phyloP scores from a whole-genome alignment of 192 early-diverging fungal genomes.

The Coemansia sp. region DNA sequence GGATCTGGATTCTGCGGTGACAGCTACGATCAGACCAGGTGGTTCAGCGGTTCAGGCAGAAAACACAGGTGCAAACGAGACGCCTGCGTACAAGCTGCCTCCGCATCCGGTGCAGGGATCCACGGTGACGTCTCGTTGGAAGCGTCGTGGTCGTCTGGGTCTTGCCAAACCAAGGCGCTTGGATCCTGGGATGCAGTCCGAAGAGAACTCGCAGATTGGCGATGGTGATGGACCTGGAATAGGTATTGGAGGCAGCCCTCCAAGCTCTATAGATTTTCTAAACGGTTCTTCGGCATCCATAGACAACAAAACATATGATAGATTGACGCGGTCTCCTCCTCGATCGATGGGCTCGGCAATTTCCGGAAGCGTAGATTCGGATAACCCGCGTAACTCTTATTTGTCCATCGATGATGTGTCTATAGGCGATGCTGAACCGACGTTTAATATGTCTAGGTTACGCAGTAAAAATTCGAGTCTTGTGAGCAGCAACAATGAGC shows the following conservation, averaged over 20 bases:
- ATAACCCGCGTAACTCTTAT: conserved; percentile 20
- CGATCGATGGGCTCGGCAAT: conserved; percentile 14
- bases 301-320: conserved; percentile 11
- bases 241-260: conserved; percentile 16
- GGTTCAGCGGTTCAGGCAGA: background rate
- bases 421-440: conserved; percentile 31
- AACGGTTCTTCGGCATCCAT: conserved; percentile 15
- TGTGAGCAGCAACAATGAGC: background rate
- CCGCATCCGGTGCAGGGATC: conserved; percentile 34
- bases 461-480: conserved; percentile 13
- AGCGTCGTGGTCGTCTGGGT: conserved; percentile 44
- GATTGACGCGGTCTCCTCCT: conserved; percentile 21
- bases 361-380: conserved; percentile 17
- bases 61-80: conserved; percentile 12
- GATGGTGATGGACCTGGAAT: conserved; percentile 13
- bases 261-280: conserved; percentile 27
- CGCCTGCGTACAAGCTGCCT: conserved; percentile 49
- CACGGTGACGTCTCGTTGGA: conserved; percentile 43
- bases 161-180: conserved; percentile 46
- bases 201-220: conserved; percentile 16
- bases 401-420: conserved; percentile 24
- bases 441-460: conserved; percentile 23
- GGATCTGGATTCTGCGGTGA: background rate
- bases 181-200: conserved; percentile 14
- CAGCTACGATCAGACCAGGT: conserved; percentile 4